Evolutionary conservation across 2,329 filamentous ascomycete genomes (phyloP), one percentile per base, ranked within the genome.

Genomic region (Bisporella sp.): DNA sequence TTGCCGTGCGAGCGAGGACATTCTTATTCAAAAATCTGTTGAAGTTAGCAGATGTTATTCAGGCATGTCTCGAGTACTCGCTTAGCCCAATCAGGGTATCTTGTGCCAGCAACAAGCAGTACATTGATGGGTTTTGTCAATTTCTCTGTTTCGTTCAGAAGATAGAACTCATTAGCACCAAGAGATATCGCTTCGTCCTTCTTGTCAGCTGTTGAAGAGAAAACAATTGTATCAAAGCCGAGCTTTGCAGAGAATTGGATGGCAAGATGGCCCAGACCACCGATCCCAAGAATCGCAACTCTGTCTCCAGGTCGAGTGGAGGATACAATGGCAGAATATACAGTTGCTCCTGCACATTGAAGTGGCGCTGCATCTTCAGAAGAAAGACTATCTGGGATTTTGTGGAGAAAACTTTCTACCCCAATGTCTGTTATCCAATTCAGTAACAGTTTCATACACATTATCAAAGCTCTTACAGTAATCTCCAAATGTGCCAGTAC

Each of bases 181-280:
- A 86, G 72, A 50, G 76, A 74, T 54, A 72, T 69, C 12, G 78
- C 79, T 58, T 85, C 81, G 0, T 72, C 72, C 31, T 69, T 71
- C 70, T 87, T 86, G 64, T 67, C 58, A 0, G 71, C 69, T 0
- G 72, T 77, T 51, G 82, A 77, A 5, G 79, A 81, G 21, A 79
- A 81, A 12, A 82, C 79, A 3, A 82, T 73, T 9, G 80, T 73
- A 35, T 76, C 71, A 61, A 72, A 78, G 12, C 79, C 79, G 74
- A 82, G 79, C 63, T 79, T 78, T 5, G 72, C 66, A 0, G 79
- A 78, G 57, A 79, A 82, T 55, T 81, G 76, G 49, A 83, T 78
- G 4, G 78, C 79, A 31, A 83, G 64, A 60, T 83, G 80, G 1
- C 79, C 80, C 4, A 82, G 68, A 9, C 81, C 80, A 41, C 83